These are phyloP conservation scores for Nidularia sp. DNA, from an alignment of 768 basidiomycete genomes.

Conservation along the genomic window DNA sequence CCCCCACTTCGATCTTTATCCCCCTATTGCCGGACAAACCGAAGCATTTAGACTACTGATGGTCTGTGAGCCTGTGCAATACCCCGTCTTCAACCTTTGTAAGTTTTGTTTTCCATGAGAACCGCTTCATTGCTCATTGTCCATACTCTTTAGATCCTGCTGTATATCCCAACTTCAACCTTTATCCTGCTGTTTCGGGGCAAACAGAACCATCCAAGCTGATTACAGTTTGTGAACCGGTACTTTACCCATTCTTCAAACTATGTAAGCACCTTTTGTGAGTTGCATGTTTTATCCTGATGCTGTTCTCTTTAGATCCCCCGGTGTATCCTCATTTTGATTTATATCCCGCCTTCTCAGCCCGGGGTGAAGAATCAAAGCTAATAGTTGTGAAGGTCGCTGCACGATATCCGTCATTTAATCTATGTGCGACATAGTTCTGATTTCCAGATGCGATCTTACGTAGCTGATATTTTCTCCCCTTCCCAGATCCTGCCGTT, in stretches of 20 bases:
- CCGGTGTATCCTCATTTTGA: slow-evolving; percentile 9
- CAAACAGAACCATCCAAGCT: not conserved
- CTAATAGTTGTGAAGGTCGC: too few species aligned
- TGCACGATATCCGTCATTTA: not conserved
- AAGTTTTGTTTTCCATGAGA: too few species aligned
- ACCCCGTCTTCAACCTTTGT: not conserved
- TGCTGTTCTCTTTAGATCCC: not conserved
- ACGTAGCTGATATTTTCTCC: too few species aligned
- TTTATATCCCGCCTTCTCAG: slow-evolving; percentile 4
- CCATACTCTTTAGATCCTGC: not conserved
- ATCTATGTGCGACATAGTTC: not conserved
- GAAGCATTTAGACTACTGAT: not conserved
- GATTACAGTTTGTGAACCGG: too few species aligned
- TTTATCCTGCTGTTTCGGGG: slow-evolving; percentile 4
- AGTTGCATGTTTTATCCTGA: too few species aligned
- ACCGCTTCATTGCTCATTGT: too few species aligned
- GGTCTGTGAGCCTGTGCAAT: too few species aligned
- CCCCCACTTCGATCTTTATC: slow-evolving; percentile 10
- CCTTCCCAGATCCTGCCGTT: slow-evolving; percentile 30
- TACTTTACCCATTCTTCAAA: not conserved
- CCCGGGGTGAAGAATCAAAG: not conserved
- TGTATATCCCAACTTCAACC: slow-evolving; percentile 8
- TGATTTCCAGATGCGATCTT: not conserved
- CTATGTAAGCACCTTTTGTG: too few species aligned
- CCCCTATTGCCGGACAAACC: not conserved